Evolutionary conservation across 1,284 basidiomycete genomes (phyloP), one percentile per base, ranked within the genome.

Genomic region (Ustilago shanxiensis): DNA sequence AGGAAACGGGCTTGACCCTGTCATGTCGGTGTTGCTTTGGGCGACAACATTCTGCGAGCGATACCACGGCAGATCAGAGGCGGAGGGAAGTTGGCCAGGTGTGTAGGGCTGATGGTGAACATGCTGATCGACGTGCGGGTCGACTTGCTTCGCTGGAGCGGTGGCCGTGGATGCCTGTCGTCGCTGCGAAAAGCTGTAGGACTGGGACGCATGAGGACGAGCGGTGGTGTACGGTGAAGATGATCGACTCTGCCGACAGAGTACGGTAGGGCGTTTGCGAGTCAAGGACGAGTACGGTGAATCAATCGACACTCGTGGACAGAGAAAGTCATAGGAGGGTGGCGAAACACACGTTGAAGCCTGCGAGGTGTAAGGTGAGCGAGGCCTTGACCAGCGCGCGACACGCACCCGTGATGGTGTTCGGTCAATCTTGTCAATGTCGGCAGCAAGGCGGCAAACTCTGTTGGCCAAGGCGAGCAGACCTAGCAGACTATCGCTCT

Each of bases 401-500:
- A 16, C n/a, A 11, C 18, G 18, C 3, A n/a, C 14, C n/a, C 28
- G 57, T 14, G 28, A 2, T 50, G 20, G 33, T 1, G 24, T 37
- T 31, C 49, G 51, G 47, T 72, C 65, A 44, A 72, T 51, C 22
- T 28, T 53, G 2, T 67, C 57, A 26, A 72, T 72, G 47, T 63
- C 56, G 1, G 71, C 65, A 18, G 65, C 71, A 6, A 72, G 57
- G 22, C 59, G 65, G 50, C 65, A 72, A 11, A 72, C 67, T 24
- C 56, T 58, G 28, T 18, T 51, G 5, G 58, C 71, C 16, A 72
- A 58, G 7, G 60, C 57, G 24, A 72, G 49, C 41, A 71, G 20
- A 2, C 58, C 58, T 14, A 61, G 44, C 9, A 61, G 28, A 4
- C 60, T 53, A 26, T 68, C 58, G 9, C 41, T 49, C 53, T 63